phyloP scores from a whole-genome alignment of 1,139 yeast species.

The Suhomyces wounanorum region DNA sequence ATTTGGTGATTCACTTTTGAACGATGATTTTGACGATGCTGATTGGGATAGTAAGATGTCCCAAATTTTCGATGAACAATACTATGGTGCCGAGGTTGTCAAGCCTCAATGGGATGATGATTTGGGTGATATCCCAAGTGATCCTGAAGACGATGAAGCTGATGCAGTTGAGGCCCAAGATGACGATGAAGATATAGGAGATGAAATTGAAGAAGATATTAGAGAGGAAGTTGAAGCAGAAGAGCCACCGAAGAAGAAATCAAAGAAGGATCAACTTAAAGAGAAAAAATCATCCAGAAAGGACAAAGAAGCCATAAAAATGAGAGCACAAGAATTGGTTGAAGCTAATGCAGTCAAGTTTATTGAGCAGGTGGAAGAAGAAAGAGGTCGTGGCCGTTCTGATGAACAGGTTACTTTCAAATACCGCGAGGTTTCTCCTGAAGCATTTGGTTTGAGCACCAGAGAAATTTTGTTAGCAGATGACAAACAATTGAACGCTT shows the following conservation, averaged over 20 bases:
- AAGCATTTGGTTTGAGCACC: slow-evolving; percentile 80
- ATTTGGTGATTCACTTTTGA: slow-evolving; percentile 72
- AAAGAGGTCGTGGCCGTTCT: slow-evolving; percentile 52
- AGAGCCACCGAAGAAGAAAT: slow-evolving; percentile 37
- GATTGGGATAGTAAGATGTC: slow-evolving; percentile 92
- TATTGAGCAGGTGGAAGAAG: slow-evolving; percentile 68
- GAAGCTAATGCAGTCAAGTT: slow-evolving; percentile 43
- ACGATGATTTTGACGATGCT: slow-evolving; percentile 86
- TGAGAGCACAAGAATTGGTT: slow-evolving; percentile 73
- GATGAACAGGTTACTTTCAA: slow-evolving; percentile 61
- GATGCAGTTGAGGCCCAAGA: slow-evolving; percentile 19
- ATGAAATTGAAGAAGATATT: slow-evolving; percentile 35
- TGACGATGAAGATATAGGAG: slow-evolving; percentile 20
- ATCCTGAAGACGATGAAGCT: slow-evolving; percentile 26
- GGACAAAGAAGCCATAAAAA: slow-evolving; percentile 59
- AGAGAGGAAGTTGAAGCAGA: slow-evolving; percentile 37
- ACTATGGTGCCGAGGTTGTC: slow-evolving; percentile 56
- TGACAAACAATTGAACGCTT: slow-evolving; percentile 80
- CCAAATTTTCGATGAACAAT: slow-evolving; percentile 81
- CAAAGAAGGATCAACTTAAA: slow-evolving; percentile 51
- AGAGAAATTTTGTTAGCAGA: slow-evolving; percentile 90
- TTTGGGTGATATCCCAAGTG: slow-evolving; percentile 29
- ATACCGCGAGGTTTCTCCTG: slow-evolving; percentile 95
- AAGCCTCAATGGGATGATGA: slow-evolving; percentile 43
- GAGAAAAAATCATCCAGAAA: slow-evolving; percentile 65